phyloP scores from a whole-genome alignment of 2,329 filamentous ascomycete genomes.

The Ceratocystis destructans region DNA sequence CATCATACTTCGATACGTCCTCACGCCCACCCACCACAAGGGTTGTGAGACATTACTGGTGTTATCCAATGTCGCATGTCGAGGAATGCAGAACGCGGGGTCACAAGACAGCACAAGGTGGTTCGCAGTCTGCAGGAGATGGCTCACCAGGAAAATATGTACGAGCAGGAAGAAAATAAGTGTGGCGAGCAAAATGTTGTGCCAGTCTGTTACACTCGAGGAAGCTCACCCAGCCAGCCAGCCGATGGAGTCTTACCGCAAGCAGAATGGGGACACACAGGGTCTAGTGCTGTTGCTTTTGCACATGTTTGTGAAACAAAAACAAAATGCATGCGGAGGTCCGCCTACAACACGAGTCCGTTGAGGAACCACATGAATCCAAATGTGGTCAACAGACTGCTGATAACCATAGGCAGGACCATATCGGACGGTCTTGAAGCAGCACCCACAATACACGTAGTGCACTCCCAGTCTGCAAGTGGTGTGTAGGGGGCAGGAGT shows the following conservation, averaged over 20 bases:
- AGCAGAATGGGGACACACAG: not conserved
- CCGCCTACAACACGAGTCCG: slow-evolving; percentile 31
- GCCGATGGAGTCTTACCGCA: not conserved
- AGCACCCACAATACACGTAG: slow-evolving; percentile 41
- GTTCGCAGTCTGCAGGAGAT: not conserved
- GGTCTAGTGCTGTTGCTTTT: not conserved
- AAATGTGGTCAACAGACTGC: slow-evolving; percentile 41
- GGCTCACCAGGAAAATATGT: slow-evolving; percentile 8
- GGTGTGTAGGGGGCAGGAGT: slow-evolving; percentile 37
- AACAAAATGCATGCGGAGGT: not conserved
- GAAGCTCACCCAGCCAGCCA: not conserved
- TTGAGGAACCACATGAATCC: slow-evolving; percentile 53
- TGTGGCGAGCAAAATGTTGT: not conserved
- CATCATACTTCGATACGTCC: not conserved
- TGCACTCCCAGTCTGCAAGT: slow-evolving; percentile 40
- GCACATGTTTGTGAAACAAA: not conserved
- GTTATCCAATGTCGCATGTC: not conserved
- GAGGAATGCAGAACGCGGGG: not conserved
- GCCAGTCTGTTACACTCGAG: not conserved
- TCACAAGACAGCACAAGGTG: not conserved
- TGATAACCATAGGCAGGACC: slow-evolving; percentile 22
- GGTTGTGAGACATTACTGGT: too few species aligned
- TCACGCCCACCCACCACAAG: too few species aligned
- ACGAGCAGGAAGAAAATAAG: slow-evolving; percentile 3
- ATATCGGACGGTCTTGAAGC: slow-evolving; percentile 3